Evolutionary conservation across 768 basidiomycete species (phyloP).

Genomic region (Hemileccinum impolitum): DNA sequence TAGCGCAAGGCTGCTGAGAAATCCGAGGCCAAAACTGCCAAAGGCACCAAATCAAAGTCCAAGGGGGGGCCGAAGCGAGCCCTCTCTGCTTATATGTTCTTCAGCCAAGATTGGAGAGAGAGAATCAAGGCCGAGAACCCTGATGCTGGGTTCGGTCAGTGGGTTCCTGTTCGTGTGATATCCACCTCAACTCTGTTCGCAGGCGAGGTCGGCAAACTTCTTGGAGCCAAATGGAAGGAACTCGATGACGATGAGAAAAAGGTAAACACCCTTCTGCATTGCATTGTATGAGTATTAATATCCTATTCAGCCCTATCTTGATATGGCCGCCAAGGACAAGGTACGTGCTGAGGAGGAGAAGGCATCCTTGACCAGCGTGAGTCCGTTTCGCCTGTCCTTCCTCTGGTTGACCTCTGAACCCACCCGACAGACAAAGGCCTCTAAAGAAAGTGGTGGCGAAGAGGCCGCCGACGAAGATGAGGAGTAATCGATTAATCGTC

Average conservation of each 20-base stretch:
- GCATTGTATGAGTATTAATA: constrained; percentile 1
- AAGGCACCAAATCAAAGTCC: constrained; percentile 76
- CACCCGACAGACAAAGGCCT: constrained; percentile 29
- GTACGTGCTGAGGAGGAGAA: constrained; percentile 82
- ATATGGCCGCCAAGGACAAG: constrained; percentile 87
- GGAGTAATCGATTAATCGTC: constrained; percentile 37
- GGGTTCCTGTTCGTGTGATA: constrained; percentile 16
- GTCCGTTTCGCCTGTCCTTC: constrained; percentile 10
- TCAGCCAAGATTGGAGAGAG: constrained; percentile 93
- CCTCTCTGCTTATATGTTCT: constrained; percentile 98
- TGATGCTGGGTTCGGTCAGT: constrained; percentile 82
- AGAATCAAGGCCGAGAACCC: constrained; percentile 96
- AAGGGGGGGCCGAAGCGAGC: constrained; percentile 73
- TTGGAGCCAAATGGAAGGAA: constrained; percentile 97
- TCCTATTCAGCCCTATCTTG: constrained; percentile 71
- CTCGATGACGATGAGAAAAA: constrained; percentile 89
- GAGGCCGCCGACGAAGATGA: constrained; percentile 39
- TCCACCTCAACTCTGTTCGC: constrained; percentile 4
- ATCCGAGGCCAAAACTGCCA: constrained; percentile 47
- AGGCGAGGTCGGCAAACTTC: constrained; percentile 93
- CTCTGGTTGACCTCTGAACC: not conserved
- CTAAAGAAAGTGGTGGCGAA: constrained; percentile 40
- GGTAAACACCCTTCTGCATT: constrained; percentile 40
- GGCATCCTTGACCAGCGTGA: constrained; percentile 38
- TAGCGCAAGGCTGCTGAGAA: constrained; percentile 79